Conservation (phyloP, 371 early-diverging fungal species). For the Apophysomyces sp. region DNA sequence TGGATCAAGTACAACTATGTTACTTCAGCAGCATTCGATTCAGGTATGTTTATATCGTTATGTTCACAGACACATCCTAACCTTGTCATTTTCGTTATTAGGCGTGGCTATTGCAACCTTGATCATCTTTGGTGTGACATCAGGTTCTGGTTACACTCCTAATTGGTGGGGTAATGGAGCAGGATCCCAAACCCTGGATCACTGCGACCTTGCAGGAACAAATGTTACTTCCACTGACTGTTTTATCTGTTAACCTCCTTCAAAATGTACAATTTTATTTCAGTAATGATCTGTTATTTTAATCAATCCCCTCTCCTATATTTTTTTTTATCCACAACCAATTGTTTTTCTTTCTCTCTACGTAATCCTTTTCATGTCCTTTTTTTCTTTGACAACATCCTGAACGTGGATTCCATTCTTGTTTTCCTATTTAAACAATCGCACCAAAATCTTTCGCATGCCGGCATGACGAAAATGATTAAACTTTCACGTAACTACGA, state of each 20-base stretch:
- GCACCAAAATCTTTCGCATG: neutral
- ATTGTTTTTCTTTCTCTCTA: conserved; percentile 5
- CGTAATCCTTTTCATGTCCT: neutral
- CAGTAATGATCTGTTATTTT: neutral
- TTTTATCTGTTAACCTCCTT: conserved; percentile 81
- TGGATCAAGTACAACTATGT: conserved; percentile 74
- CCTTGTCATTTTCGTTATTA: neutral
- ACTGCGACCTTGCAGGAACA: conserved; percentile 30
- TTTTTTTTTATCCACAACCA: neutral
- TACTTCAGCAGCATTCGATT: conserved; percentile 73
- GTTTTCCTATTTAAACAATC: too few relatives aligned
- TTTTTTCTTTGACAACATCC: neutral
- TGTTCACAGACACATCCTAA: neutral
- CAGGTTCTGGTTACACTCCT: conserved; percentile 13
- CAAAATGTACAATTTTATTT: conserved; percentile 55
- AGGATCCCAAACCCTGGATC: conserved; percentile 22
- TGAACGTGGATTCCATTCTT: neutral
- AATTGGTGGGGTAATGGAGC: conserved; percentile 48
- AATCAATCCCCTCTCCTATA: neutral
- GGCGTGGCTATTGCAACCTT: conserved; percentile 37
- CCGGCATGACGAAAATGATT: neutral
- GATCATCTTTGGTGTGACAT: conserved; percentile 46
- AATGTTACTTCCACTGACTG: conserved; percentile 33
- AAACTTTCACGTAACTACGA: too few relatives aligned
- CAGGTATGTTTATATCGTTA: conserved; percentile 39